Evolutionary conservation across 2,329 filamentous ascomycete species (phyloP).

Genomic region (Diaporthe ampelina): DNA sequence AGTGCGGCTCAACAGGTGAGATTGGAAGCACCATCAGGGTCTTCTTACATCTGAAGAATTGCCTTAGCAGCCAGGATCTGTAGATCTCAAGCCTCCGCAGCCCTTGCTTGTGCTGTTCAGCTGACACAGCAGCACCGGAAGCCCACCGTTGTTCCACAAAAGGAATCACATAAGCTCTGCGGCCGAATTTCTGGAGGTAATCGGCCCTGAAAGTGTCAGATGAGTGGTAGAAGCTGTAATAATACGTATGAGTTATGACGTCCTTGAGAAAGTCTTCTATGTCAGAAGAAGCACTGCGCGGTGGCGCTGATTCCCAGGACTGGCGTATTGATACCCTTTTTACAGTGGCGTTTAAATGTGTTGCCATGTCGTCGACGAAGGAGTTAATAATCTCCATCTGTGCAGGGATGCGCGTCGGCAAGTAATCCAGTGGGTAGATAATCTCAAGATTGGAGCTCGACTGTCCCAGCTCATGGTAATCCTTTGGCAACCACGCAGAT

Average conservation of each 20-base stretch:
- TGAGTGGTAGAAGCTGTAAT: conserved; percentile 20
- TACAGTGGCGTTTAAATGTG: neutral
- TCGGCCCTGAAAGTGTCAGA: neutral
- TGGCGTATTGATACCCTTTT: neutral
- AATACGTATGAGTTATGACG: conserved; percentile 21
- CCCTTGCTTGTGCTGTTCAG: neutral
- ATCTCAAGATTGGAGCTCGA: neutral
- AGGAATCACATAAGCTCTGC: conserved; percentile 27
- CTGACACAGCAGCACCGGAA: conserved; percentile 1
- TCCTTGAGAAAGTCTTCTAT: conserved; percentile 24
- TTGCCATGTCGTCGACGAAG: conserved; percentile 21
- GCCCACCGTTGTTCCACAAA: conserved; percentile 15
- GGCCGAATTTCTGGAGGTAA: neutral
- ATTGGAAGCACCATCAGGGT: conserved; percentile 15
- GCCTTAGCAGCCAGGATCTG: neutral
- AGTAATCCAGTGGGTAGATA: conserved; percentile 19
- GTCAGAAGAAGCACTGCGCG: neutral
- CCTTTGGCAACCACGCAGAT: conserved; percentile 1
- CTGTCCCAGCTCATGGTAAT: neutral
- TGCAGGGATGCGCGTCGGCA: neutral
- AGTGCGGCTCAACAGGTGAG: conserved; percentile 12
- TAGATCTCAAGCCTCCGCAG: conserved; percentile 3
- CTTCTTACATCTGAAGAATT: neutral
- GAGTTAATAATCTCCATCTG: conserved; percentile 12
- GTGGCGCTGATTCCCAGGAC: neutral